These are phyloP conservation scores for Tetrapisispora nanseiensis DNA, from an alignment of 805 yeast genomes.

Conservation along the genomic window DNA sequence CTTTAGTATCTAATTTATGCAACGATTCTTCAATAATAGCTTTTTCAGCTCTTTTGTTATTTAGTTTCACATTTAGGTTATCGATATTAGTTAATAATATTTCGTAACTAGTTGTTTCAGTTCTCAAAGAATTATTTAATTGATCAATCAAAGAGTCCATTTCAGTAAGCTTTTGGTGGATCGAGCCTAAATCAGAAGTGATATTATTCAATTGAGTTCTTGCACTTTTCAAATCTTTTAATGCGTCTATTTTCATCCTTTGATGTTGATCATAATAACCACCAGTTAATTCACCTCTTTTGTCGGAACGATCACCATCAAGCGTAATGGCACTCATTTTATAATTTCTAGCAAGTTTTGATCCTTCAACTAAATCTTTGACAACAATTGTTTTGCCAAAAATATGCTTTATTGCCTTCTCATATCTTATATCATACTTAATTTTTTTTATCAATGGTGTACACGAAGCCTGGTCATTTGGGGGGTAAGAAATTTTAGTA, in stretches of 20 bases:
- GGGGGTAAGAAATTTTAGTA: constrained; percentile 44
- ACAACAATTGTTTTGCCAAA: constrained; percentile 79
- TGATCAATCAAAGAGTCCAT: constrained; percentile 46
- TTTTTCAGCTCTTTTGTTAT: constrained; percentile 35
- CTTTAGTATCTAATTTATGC: constrained; percentile 27
- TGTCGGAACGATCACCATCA: constrained; percentile 85
- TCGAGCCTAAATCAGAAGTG: constrained; percentile 34
- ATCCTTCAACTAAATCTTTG: constrained; percentile 55
- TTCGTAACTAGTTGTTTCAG: constrained; percentile 34
- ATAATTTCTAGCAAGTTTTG: constrained; percentile 50
- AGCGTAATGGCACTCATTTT: constrained; percentile 72
- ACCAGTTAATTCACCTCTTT: constrained; percentile 77
- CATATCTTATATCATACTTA: constrained; percentile 46
- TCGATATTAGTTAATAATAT: constrained; percentile 34
- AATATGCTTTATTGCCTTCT: constrained; percentile 63
- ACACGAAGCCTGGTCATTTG: constrained; percentile 35
- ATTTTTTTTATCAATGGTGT: constrained; percentile 74
- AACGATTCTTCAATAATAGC: constrained; percentile 38
- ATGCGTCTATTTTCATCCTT: constrained; percentile 59
- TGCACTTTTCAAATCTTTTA: constrained; percentile 47
- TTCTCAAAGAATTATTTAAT: constrained; percentile 37
- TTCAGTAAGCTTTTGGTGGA: constrained; percentile 32
- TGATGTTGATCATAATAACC: constrained; percentile 64
- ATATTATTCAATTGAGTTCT: constrained; percentile 18
- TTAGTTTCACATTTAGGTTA: constrained; percentile 34